These are phyloP conservation scores for Quercus tomentella DNA, from an alignment of 331 rosid genomes.

Conservation along the genomic window DNA sequence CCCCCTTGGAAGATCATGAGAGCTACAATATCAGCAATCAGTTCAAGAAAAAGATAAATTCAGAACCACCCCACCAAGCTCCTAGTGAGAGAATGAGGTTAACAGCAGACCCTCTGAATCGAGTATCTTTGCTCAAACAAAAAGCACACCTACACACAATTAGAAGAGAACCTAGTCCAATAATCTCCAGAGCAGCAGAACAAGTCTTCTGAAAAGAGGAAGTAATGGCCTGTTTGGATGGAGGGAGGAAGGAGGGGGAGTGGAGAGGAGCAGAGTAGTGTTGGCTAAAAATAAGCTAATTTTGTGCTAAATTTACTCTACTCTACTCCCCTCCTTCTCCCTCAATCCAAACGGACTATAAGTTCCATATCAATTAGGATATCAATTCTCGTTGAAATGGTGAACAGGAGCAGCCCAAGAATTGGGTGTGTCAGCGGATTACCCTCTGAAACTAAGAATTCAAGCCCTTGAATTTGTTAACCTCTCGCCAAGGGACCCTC, in stretches of 20 bases:
- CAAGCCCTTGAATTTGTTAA: slow-evolving; percentile 16
- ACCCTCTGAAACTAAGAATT: slow-evolving; percentile 16
- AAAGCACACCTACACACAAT: neutral
- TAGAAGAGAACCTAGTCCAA: slow-evolving; percentile 5
- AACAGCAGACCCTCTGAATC: neutral
- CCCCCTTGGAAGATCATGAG: neutral
- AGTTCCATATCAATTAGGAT: slow-evolving; percentile 14
- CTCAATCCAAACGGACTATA: no score
- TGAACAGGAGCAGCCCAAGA: slow-evolving; percentile 18
- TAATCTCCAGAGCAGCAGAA: neutral
- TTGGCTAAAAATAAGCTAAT: no score
- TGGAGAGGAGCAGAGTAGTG: no score
- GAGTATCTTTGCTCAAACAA: neutral
- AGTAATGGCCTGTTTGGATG: neutral
- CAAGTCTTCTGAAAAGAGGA: slow-evolving; percentile 10
- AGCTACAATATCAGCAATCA: neutral
- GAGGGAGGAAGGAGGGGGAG: no score
- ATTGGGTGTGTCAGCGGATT: slow-evolving; percentile 21
- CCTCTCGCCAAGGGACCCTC: neutral
- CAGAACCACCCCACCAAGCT: neutral
- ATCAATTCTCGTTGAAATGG: slow-evolving; percentile 9
- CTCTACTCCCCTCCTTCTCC: no score
- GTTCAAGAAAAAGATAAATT: neutral
- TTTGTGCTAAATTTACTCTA: no score
- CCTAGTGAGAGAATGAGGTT: neutral